Base-by-base conservation (phyloP, 2,329 filamentous ascomycete genomes). In the Colletotrichum melonis region DNA sequence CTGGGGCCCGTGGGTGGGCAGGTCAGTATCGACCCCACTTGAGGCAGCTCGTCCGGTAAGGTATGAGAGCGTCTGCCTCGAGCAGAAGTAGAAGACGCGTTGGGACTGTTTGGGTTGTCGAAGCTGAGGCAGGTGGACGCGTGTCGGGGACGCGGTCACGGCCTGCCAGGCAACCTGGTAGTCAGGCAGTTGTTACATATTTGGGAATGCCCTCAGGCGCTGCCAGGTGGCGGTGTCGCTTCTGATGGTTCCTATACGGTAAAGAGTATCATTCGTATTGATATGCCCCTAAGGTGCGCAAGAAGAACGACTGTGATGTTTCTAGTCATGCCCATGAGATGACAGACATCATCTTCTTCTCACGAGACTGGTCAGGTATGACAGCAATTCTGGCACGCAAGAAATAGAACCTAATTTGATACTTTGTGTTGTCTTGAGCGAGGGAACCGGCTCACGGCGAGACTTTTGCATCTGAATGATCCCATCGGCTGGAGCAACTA, bases 371-470 rank as follows among this genome's bases (percentile, higher is more conserved):
- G 1, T 26, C 24, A 26, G 24, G 24, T 26, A 26, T 26, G 24
- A 26, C 24, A 26, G 24, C 24, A 26, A 26, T 26, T 26, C 24
- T 4, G 24, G 24, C 24, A 26, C 1, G 24, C 24, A 26, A 26
- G 24, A 26, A 26, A 26, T 4, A 26, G 24, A 26, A 1, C 1
- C 24, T 26, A 4, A 26, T 3, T 26, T 4, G 3, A 26, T 4
- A 26, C 24, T 26, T 4, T 26, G 24, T 26, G 24, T 46, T 46
- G 42, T 1, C 19, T 46, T n/a, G 16, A 16, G 14, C 6, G 5
- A 5, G 5, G 3, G 6, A 1, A 0, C 0, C 6, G 19, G n/a
- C 42, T n/a, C 19, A 2, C 3, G 7, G 19, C 1, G 16, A 19
- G 42, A 46, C 19, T 5, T 6, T 2, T 19, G 6, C 16, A n/a